phyloP scores from a whole-genome alignment of 164 flowering plant genomes.

The Cinnamomum micranthum region DNA sequence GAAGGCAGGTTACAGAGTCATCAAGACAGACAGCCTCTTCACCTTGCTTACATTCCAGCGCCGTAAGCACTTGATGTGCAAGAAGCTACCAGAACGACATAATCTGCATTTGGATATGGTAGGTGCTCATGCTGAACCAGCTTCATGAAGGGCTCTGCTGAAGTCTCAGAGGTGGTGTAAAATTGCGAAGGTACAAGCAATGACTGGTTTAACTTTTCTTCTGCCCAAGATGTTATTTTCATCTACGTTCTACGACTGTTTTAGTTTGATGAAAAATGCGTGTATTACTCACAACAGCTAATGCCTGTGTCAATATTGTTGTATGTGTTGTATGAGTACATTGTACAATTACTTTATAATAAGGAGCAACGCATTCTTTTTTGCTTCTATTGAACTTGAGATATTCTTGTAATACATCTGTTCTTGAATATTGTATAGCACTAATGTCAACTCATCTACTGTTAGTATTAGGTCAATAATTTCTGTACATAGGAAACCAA shows the following conservation, averaged over 20 bases:
- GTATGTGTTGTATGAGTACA: not conserved
- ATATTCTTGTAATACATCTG: too few species aligned
- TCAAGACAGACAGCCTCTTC: conserved; percentile 68
- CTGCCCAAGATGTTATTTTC: not conserved
- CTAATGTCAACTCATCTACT: too few species aligned
- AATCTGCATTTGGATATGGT: conserved; percentile 19
- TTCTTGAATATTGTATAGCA: too few species aligned
- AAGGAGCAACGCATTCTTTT: not conserved
- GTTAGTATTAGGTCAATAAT: too few species aligned
- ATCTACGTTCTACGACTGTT: not conserved
- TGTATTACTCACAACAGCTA: too few species aligned
- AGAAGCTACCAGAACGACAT: conserved; percentile 43
- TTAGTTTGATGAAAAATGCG: not conserved
- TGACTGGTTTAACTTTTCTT: not conserved
- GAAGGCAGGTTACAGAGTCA: conserved; percentile 72
- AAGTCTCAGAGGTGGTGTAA: not conserved
- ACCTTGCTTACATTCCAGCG: conserved; percentile 69
- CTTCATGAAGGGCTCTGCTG: conserved; percentile 13
- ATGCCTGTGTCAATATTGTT: not conserved
- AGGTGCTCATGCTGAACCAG: conserved; percentile 19
- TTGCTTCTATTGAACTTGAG: not conserved
- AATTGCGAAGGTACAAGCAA: not conserved
- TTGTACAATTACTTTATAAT: not conserved
- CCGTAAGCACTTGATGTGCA: conserved; percentile 89
- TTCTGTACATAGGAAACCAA: too few species aligned